Evolutionary conservation across 805 yeast genomes (phyloP), one percentile per base, ranked within the genome.

Genomic region (Candida endomychidarum): DNA sequence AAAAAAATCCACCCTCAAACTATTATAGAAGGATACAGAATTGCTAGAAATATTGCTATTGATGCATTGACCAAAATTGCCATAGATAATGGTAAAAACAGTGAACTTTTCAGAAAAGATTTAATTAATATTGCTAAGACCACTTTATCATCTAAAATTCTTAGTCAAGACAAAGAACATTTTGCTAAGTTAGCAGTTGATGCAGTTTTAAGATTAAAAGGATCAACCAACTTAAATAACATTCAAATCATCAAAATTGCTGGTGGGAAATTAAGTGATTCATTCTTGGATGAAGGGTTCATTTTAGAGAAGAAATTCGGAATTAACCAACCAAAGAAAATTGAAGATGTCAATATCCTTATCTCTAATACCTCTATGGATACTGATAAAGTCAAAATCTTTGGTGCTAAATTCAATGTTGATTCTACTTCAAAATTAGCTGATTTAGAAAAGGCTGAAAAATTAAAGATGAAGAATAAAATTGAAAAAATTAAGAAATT

Each of bases 1-100:
- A 85, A 83, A 61, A 90, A 85, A 59, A 93, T 93, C 49, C 99
- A 93, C 65, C 99, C 99, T 27, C 98, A 91, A 65, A 91, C 97
- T 4, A 91, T 93, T 57, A 89, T 93, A 49, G 96, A 88, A 61
- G 99, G 99, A 41, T 93, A 76, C 66, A 77, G 98, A 65, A 79
- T 88, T 50, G 99, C 97, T 3, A 72, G 88, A 14, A 73, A 74
- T 40, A 88, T 88, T n/a, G 96, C 99, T 1, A 64, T 91, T 25
- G 70, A 62, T 8, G 89, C 96, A n/a, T 76, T 93, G 54, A 85
- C 81, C 46, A 74, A 74, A 43, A 71, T 78, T 29, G 90, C 98
- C 0, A 80, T 85, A 18, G 90, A 93, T 60, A 77, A 85, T 54
- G 80, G 81, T 40, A 51, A 60, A 12, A 68, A 85, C 55, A 51